Percentiles rank a stretch among this genome's conserved stretches.
phyloP scores from a whole-genome alignment of 257 asterid species.

The Misopates orontium region DNA sequence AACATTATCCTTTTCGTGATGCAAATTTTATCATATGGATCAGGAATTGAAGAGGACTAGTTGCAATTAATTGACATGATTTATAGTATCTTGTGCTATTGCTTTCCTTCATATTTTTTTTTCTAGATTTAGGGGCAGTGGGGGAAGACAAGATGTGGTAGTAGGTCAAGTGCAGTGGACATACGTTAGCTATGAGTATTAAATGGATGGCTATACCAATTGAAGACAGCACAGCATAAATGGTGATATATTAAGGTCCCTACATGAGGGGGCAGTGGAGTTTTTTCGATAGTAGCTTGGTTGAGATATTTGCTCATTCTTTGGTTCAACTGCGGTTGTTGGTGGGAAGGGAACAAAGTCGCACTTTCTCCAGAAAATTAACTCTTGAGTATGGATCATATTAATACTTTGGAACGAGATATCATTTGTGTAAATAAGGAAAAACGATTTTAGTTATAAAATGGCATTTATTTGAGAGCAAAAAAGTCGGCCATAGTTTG shows the following conservation, averaged over 20 bases:
- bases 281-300: conserved; percentile 21
- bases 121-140: no score
- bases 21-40: no score
- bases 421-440: no score
- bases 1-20: background rate
- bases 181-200: conserved; percentile 13
- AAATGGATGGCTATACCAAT: conserved; percentile 32
- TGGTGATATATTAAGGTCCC: conserved; percentile 31
- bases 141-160: conserved; percentile 13
- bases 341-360: conserved; percentile 46
- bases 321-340: conserved; percentile 33
- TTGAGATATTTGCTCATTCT: conserved; percentile 13
- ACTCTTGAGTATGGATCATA: background rate
- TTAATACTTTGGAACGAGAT: no score
- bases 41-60: conserved; percentile 7
- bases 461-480: no score
- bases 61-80: no score
- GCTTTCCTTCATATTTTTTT: no score
- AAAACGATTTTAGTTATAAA: no score
- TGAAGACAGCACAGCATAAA: conserved; percentile 28
- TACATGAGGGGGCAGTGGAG: conserved; percentile 30
- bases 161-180: conserved; percentile 44
- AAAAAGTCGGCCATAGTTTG: no score
- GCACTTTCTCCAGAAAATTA: no score
- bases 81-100: no score